phyloP scores from a whole-genome alignment of 2,329 filamentous ascomycete genomes.

The Aspergillus uvarum region DNA sequence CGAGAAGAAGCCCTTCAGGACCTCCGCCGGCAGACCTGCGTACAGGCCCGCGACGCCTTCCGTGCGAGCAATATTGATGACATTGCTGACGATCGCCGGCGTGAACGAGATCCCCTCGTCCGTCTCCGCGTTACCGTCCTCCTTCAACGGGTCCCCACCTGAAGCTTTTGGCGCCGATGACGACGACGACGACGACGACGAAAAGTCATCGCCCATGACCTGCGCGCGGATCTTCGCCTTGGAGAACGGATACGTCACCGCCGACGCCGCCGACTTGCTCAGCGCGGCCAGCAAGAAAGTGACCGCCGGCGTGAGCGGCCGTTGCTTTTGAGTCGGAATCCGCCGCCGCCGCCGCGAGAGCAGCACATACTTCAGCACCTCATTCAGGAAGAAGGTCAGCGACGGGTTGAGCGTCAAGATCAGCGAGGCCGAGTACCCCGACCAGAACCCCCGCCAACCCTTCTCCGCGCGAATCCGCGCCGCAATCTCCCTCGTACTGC shows the following conservation, averaged over 20 bases:
- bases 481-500: constrained; percentile 57
- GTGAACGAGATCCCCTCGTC: constrained; percentile 20
- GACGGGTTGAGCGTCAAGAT: constrained; percentile 82
- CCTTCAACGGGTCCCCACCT: constrained; percentile 14
- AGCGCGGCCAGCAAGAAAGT: constrained; percentile 70
- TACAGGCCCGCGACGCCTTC: constrained; percentile 73
- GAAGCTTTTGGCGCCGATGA: constrained; percentile 14
- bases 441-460: constrained; percentile 77
- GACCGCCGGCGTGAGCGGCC: constrained; percentile 51
- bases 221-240: constrained; percentile 80
- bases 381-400: constrained; percentile 81
- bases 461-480: constrained; percentile 65
- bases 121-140: constrained; percentile 25
- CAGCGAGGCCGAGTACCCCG: constrained; percentile 78
- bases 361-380: constrained; percentile 63
- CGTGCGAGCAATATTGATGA: constrained; percentile 56
- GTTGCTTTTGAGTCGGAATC: constrained; percentile 45
- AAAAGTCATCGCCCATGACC: constrained; percentile 39
- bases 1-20: constrained; percentile 79
- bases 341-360: constrained; percentile 44
- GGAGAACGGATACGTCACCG: constrained; percentile 80
- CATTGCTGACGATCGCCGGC: constrained; percentile 62
- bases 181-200: too few relatives aligned
- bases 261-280: constrained; percentile 75
- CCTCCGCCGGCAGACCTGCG: constrained; percentile 71